Conservation (phyloP, 129 eudicot species). For the sunflower (Helianthus annuus) region HanXRQr2.0-SUNRISE NC_035448.2:111021241-111021740, state of each 20-base stretch:
- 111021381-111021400: constrained; percentile 90
- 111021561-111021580: background rate
- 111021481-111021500: background rate
- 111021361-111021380: constrained; percentile 97
- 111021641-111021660: too few species aligned
- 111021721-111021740: too few species aligned
- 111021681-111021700: too few species aligned
- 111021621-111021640: too few species aligned
- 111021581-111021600: background rate
- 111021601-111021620: background rate
- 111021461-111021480: background rate
- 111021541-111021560: background rate
- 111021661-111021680: too few species aligned
- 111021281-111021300: constrained; percentile 80
- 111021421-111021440: constrained; percentile 76
- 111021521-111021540: background rate
- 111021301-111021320: constrained; percentile 43
- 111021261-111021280: constrained; percentile 58
- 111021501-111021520: background rate
- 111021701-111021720: too few species aligned
- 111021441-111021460: constrained; percentile 68
- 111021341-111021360: constrained; percentile 65
- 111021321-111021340: constrained; percentile 39
- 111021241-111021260: constrained; percentile 80
- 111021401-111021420: constrained; percentile 54